These are phyloP conservation scores for Diaporthe ampelina DNA, from an alignment of 2,329 filamentous ascomycete genomes.

Conservation along the genomic window DNA sequence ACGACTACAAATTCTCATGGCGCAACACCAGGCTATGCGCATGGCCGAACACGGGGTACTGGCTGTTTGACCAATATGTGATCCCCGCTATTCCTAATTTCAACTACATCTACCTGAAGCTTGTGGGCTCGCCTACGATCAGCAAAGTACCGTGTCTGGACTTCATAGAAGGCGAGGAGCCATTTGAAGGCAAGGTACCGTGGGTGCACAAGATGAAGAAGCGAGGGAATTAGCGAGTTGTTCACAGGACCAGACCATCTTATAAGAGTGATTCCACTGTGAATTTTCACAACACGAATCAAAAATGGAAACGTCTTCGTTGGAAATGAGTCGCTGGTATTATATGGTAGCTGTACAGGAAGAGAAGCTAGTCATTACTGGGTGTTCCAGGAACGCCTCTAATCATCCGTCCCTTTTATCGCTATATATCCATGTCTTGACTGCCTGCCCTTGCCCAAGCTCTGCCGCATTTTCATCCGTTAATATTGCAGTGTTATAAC, in stretches of 20 bases:
- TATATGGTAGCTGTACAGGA: background rate
- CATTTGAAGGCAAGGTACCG: slow-evolving; percentile 40
- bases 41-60: slow-evolving; percentile 47
- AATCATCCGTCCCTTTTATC: slow-evolving; percentile 15
- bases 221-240: background rate
- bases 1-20: slow-evolving; percentile 42
- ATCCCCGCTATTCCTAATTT: slow-evolving; percentile 26
- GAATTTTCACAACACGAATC: background rate
- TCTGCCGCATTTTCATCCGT: slow-evolving; percentile 10
- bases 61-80: slow-evolving; percentile 45
- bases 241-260: too few relatives aligned
- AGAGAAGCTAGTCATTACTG: background rate
- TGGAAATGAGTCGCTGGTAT: background rate
- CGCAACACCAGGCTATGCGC: slow-evolving; percentile 46
- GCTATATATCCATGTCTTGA: slow-evolving; percentile 12
- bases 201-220: slow-evolving; percentile 36
- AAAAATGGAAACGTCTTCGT: background rate
- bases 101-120: background rate
- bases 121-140: slow-evolving; percentile 37
- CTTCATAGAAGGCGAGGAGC: slow-evolving; percentile 43
- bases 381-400: background rate
- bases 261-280: background rate
- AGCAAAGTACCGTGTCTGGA: slow-evolving; percentile 43
- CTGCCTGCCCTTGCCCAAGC: background rate
- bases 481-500: background rate